Evolutionary conservation across 2,329 filamentous ascomycete genomes (phyloP).

Genomic region (Calonectria honghensis): DNA sequence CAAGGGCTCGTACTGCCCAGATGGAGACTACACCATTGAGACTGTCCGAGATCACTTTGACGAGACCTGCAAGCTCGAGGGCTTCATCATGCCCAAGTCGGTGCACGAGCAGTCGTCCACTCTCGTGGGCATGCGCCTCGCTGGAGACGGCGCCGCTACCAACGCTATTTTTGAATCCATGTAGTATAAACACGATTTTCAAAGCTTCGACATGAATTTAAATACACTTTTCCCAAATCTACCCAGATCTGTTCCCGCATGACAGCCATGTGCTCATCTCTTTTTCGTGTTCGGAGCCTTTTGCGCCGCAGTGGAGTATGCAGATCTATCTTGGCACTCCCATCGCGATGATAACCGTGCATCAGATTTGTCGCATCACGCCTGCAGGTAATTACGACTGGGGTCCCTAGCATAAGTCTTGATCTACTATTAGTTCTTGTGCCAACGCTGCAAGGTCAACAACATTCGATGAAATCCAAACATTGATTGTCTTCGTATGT

Average conservation of each 20-base stretch:
- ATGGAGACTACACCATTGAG: constrained; percentile 9
- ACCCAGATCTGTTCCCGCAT: not conserved
- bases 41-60: not conserved
- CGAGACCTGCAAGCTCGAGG: not conserved
- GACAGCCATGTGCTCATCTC: not conserved
- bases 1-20: not conserved
- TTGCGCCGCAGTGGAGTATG: not conserved
- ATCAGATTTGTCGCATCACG: not conserved
- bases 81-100: constrained; percentile 8
- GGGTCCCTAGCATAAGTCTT: not conserved
- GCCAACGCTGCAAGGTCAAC: not conserved
- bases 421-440: not conserved
- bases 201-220: not conserved
- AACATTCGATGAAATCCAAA: too few relatives aligned
- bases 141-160: not conserved
- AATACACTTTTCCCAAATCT: not conserved
- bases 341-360: not conserved
- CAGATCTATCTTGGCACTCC: not conserved
- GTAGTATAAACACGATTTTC: not conserved
- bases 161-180: not conserved
- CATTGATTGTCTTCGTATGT: not conserved
- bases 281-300: not conserved
- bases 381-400: not conserved
- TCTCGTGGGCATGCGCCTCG: not conserved
- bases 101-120: not conserved